phyloP scores from a whole-genome alignment of 2,329 filamentous ascomycete species.

The Colletotrichum sp. region DNA sequence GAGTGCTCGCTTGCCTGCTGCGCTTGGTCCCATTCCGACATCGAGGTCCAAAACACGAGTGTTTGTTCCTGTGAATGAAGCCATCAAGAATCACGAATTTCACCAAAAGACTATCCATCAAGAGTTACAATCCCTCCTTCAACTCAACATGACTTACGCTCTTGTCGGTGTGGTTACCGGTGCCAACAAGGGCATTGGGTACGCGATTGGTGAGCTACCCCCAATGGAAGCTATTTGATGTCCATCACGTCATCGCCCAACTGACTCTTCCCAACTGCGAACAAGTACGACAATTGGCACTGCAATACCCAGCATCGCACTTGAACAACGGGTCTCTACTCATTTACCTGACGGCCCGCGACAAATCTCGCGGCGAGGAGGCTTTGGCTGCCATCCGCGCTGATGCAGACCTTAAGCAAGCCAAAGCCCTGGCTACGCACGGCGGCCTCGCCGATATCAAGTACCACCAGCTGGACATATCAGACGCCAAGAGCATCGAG shows the following conservation, averaged over 20 bases:
- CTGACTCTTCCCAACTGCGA: neutral
- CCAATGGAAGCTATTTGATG: neutral
- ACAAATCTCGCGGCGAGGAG: constrained; percentile 48
- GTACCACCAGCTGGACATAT: constrained; percentile 54
- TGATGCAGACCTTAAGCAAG: constrained; percentile 48
- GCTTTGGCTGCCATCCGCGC: constrained; percentile 46
- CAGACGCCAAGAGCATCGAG: constrained; percentile 46
- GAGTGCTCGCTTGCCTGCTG: neutral
- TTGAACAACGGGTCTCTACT: constrained; percentile 51
- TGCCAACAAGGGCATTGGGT: constrained; percentile 51
- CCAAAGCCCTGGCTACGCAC: constrained; percentile 45
- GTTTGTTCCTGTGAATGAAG: neutral
- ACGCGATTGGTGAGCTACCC: constrained; percentile 16
- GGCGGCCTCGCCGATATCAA: constrained; percentile 50
- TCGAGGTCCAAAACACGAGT: neutral
- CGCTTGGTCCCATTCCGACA: neutral
- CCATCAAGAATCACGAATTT: neutral
- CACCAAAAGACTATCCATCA: neutral
- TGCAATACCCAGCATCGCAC: constrained; percentile 55
- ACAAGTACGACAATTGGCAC: constrained; percentile 56
- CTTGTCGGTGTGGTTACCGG: constrained; percentile 58
- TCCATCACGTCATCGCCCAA: neutral
- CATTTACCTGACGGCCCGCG: constrained; percentile 59
- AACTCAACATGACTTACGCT: constrained; percentile 27
- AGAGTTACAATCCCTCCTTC: neutral